phyloP scores from a whole-genome alignment of 106 monocot species.

The Dendrobium chrysotoxum region DNA sequence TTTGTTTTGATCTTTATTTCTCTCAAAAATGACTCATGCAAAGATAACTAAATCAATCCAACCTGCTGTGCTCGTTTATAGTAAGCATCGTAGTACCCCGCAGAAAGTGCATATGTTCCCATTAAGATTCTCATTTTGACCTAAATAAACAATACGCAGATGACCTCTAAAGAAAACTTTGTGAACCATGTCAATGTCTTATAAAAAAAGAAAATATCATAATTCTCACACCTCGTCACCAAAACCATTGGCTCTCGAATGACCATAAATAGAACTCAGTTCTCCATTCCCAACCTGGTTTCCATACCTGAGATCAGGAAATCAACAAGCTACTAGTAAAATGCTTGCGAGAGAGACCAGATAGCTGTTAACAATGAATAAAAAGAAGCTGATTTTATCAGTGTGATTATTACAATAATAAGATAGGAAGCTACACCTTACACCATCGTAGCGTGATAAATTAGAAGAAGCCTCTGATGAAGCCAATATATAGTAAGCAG shows the following conservation, averaged over 20 bases:
- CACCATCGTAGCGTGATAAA: constrained; percentile 93
- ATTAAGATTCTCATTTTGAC: constrained; percentile 99
- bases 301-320: constrained; percentile 57
- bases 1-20: neutral
- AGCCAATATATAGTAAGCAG: constrained; percentile 94
- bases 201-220: neutral
- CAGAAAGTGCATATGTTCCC: constrained; percentile 97
- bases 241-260: constrained; percentile 74
- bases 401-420: neutral
- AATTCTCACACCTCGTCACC: constrained; percentile 59
- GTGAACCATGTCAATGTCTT: neutral
- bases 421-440: constrained; percentile 48
- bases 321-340: neutral
- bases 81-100: constrained; percentile 97
- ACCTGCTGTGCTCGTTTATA: constrained; percentile 98
- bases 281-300: constrained; percentile 65
- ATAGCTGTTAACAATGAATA: neutral
- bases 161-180: neutral
- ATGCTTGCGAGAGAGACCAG: neutral
- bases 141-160: constrained; percentile 24
- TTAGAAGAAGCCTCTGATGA: constrained; percentile 97
- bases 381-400: neutral
- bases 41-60: neutral
- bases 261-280: constrained; percentile 66
- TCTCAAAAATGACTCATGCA: neutral